Evolutionary conservation across 345 rosid species (phyloP), one percentile per base, ranked within the genome.

Genomic region (Melaleuca quinquenervia): DNA sequence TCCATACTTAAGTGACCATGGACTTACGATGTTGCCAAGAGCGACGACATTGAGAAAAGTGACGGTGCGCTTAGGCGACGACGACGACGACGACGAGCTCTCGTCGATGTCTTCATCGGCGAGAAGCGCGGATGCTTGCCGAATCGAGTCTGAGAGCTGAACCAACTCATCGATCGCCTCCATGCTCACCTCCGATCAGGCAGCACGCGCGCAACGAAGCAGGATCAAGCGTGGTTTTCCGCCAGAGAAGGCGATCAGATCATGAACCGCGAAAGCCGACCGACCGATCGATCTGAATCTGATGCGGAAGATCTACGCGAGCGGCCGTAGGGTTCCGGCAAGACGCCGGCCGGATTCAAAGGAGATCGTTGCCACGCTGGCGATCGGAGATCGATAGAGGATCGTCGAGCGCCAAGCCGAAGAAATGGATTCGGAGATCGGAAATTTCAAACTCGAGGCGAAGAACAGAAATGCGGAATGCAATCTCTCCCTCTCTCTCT

Each of bases 61-160:
- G 55, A 95, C 91, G 26, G 92, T 84, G 26, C 98, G 93, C 86
- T 85, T 89, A 9, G 95, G 92, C 50, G 91, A 92, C 50, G 91
- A 86, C 29, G 92, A 84, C 5, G 83, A 1, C n/a, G 98, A 89
- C 85, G 83, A 14, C 7, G 98, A 89, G 87, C 84, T 93, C 85
- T 97, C 98, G 56, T 97, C 99, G 44, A 95, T 90, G 87, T 97
- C 98, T 87, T 97, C 99, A 74, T 97, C 98, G 22, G 99, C 97
- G 82, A 97, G 98, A 60, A 97, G 80, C 49, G 96, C 87, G 29
- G 93, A 82, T 22, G 98, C 98, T 89, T 94, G 97, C 88, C 92
- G 90, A 96, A 97, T 97, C 86, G 96, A 92, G 62, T 96, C 98
- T 74, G 98, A 89, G 6, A 97, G 94, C 92, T 94, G 96, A 22